A percentile compares a stretch with the other conserved stretches of the same genome.
Evolutionary conservation across 1,284 basidiomycete genomes (phyloP).

Genomic region (Porodaedalea pini): DNA sequence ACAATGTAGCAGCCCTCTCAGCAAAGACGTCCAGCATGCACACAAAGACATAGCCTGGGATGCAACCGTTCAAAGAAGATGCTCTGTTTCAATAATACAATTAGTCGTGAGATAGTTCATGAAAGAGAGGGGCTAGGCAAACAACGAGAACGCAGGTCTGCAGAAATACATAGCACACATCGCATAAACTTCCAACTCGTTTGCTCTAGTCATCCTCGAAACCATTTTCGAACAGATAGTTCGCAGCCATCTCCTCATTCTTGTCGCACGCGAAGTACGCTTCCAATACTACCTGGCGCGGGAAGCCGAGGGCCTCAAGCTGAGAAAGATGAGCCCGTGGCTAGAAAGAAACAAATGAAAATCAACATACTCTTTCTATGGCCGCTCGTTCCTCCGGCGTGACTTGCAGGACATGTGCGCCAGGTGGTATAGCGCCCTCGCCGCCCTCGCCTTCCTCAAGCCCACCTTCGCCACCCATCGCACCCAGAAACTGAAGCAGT

Average conservation of each 20-base stretch:
- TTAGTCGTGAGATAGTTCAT: conserved; percentile 7
- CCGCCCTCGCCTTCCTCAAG: conserved; percentile 45
- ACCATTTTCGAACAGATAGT: conserved; percentile 78
- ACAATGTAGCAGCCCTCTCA: too few species aligned
- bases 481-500: conserved; percentile 62
- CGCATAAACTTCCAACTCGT: neutral
- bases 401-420: conserved; percentile 69
- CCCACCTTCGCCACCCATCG: conserved; percentile 33
- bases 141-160: conserved; percentile 3
- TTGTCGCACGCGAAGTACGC: conserved; percentile 93
- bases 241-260: conserved; percentile 93
- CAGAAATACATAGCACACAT: conserved; percentile 9
- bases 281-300: conserved; percentile 72
- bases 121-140: neutral
- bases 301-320: conserved; percentile 85
- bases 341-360: conserved; percentile 20
- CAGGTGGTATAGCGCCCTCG: conserved; percentile 48
- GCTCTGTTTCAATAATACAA: conserved; percentile 12
- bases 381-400: conserved; percentile 84
- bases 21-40: too few species aligned
- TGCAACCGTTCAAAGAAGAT: neutral
- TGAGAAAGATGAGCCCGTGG: conserved; percentile 32
- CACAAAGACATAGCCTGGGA: too few species aligned
- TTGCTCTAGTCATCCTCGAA: conserved; percentile 49
- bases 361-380: conserved; percentile 76